These are phyloP conservation scores for Claviceps sorghi DNA, from an alignment of 2,329 filamentous ascomycete genomes.

Conservation along the genomic window DNA sequence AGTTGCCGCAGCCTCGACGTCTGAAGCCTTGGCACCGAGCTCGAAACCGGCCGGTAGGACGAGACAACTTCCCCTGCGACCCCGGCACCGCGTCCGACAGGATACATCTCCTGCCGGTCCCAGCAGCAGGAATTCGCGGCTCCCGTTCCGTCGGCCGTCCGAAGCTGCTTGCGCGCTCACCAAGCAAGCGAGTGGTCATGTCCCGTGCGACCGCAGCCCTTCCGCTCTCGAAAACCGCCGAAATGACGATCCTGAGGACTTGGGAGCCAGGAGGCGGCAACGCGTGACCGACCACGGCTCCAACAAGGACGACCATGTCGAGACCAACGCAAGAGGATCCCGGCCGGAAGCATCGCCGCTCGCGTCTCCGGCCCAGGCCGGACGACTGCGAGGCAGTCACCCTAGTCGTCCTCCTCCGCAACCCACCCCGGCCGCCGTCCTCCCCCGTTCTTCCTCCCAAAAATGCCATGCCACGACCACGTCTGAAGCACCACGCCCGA, in stretches of 20 bases:
- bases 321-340: constrained; percentile 4
- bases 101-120: neutral
- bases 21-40: neutral
- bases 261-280: constrained; percentile 8
- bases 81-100: neutral
- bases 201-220: neutral
- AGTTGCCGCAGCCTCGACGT: neutral
- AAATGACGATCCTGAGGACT: neutral
- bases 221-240: neutral
- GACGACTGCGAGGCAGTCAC: neutral
- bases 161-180: neutral
- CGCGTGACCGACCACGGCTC: neutral
- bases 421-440: neutral
- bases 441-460: neutral
- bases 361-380: neutral
- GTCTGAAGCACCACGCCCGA: neutral
- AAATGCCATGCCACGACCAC: neutral
- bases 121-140: neutral
- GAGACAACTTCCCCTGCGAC: neutral
- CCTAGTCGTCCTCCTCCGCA: neutral
- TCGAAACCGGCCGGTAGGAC: neutral
- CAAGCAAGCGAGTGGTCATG: neutral
- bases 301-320: constrained; percentile 21
- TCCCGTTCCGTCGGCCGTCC: neutral
- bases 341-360: neutral